phyloP scores from a whole-genome alignment of 73 alveolate species.

The Tetrahymena borealis region DNA sequence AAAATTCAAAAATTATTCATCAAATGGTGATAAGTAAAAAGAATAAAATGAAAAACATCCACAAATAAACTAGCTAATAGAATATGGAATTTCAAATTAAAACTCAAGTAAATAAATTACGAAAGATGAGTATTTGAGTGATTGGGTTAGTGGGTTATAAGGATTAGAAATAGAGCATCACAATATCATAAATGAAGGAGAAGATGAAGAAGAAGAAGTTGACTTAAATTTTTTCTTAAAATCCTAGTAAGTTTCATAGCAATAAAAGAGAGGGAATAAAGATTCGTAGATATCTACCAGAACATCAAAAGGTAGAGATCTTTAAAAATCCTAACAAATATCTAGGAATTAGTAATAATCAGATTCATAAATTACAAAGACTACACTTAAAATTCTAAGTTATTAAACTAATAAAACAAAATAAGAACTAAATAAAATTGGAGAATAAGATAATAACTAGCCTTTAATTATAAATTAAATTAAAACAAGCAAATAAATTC shows the following conservation, averaged over 20 bases:
- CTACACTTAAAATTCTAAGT: not conserved
- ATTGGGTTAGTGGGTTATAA: not conserved
- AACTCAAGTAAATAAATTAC: not conserved
- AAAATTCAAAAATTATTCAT: too few species aligned
- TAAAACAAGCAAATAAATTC: too few species aligned
- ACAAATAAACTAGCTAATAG: too few species aligned
- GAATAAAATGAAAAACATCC: too few species aligned
- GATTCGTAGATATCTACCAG: not conserved
- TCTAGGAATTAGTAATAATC: not conserved
- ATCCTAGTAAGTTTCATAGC: not conserved
- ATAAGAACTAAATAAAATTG: not conserved
- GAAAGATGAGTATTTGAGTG: not conserved
- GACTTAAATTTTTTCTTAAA: not conserved
- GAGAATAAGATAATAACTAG: not conserved
- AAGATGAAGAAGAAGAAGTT: not conserved
- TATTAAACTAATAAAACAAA: not conserved
- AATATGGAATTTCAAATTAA: too few species aligned
- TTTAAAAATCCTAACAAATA: not conserved
- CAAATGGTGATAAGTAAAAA: too few species aligned
- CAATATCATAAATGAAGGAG: not conserved
- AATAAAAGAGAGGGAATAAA: not conserved
- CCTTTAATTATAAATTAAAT: not conserved
- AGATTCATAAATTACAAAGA: not conserved
- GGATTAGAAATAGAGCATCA: not conserved
- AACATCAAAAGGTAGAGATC: not conserved